phyloP scores from a whole-genome alignment of 441 rosid genomes.

The Populus hybrid region DNA sequence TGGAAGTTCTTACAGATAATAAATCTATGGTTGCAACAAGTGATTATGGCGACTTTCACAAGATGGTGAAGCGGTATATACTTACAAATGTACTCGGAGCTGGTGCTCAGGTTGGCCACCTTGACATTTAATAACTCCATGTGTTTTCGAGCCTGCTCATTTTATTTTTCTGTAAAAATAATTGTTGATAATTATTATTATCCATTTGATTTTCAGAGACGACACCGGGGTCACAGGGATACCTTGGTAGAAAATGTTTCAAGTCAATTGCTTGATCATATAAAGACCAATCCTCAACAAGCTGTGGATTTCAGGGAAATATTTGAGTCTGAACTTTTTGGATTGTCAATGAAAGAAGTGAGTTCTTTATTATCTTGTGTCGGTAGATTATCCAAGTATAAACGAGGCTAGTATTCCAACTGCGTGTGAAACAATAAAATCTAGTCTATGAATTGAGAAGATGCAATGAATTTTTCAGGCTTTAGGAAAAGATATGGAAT shows the following conservation, averaged over 20 bases:
- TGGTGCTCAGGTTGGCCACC: slow-evolving; percentile 61
- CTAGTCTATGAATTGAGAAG: background rate
- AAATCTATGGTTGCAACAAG: slow-evolving; percentile 88
- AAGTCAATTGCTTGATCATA: slow-evolving; percentile 42
- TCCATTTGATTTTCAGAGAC: slow-evolving; percentile 40
- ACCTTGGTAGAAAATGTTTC: slow-evolving; percentile 47
- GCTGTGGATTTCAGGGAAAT: slow-evolving; percentile 67
- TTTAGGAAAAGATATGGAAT: slow-evolving; percentile 61
- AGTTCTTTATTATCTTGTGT: slow-evolving; percentile 19
- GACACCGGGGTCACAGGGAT: slow-evolving; percentile 55
- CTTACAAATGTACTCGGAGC: slow-evolving; percentile 56
- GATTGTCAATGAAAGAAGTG: slow-evolving; percentile 63
- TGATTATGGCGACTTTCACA: slow-evolving; percentile 79
- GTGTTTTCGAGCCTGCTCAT: background rate
- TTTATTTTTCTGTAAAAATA: background rate
- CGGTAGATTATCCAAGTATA: background rate
- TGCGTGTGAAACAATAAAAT: background rate
- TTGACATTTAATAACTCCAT: background rate
- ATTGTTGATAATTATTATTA: background rate
- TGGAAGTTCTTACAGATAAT: slow-evolving; percentile 57
- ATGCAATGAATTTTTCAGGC: slow-evolving; percentile 32
- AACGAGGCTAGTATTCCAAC: background rate
- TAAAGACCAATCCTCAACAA: slow-evolving; percentile 30
- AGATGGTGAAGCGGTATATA: slow-evolving; percentile 47
- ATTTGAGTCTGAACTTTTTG: slow-evolving; percentile 70